A percentile compares a stretch with the other conserved stretches of the same genome.
These are phyloP conservation scores for Schizothecium vesticola DNA, from an alignment of 495 filamentous ascomycete genomes.

Conservation along the genomic window DNA sequence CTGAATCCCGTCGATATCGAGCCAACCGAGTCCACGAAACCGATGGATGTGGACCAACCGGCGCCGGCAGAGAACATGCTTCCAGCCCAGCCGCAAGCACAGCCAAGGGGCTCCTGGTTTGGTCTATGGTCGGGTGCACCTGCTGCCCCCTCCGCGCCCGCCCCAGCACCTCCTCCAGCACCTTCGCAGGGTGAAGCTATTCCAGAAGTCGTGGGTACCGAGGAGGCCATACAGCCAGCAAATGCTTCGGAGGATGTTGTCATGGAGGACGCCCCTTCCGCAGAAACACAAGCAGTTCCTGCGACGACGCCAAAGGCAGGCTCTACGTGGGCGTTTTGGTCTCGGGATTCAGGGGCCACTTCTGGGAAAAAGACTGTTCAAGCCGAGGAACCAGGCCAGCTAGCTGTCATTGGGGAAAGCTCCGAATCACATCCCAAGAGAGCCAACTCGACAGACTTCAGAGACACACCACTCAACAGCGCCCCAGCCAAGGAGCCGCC, in stretches of 20 bases:
- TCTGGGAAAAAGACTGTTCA: conserved; percentile 26
- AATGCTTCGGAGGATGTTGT: conserved; percentile 32
- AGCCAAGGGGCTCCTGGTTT: conserved; percentile 43
- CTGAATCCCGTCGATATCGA: conserved; percentile 1
- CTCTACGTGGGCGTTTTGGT: conserved; percentile 86
- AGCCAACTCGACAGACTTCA: conserved; percentile 50
- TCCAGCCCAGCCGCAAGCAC: conserved; percentile 9
- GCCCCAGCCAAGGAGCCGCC: conserved; percentile 35
- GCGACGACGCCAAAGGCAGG: conserved; percentile 41
- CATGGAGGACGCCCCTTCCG: conserved; percentile 36
- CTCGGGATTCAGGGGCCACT: conserved; percentile 51
- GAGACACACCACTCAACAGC: conserved; percentile 34
- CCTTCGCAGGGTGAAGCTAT: conserved; percentile 2
- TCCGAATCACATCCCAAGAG: conserved; percentile 58
- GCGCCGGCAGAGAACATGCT: conserved; percentile 21
- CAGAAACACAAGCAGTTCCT: conserved; percentile 12
- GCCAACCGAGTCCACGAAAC: conserved; percentile 11
- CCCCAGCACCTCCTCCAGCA: not conserved
- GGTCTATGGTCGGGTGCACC: conserved; percentile 39
- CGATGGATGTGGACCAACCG: conserved; percentile 11
- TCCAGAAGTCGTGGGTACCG: not conserved
- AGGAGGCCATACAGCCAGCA: conserved; percentile 11
- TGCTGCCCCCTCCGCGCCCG: not conserved
- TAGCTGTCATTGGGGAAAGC: conserved; percentile 62
- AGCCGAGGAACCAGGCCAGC: conserved; percentile 53